Percentiles rank a stretch among this genome's conserved stretches.
Evolutionary conservation across 148 eudicot species (phyloP).

Genomic region (Nyssa sinensis): DNA sequence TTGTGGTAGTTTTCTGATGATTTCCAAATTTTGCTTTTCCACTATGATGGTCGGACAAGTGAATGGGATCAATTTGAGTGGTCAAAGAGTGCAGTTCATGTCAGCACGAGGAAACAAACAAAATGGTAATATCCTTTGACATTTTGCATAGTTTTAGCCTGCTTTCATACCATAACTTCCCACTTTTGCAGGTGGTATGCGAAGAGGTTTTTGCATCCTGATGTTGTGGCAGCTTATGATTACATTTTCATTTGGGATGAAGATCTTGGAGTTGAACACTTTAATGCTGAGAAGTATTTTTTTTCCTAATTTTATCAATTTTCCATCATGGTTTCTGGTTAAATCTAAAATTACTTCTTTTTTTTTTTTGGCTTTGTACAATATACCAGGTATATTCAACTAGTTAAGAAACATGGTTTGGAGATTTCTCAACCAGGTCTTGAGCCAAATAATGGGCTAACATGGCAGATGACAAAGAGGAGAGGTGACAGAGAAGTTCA

Average conservation of each 20-base stretch:
- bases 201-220: slow-evolving; percentile 73
- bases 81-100: slow-evolving; percentile 81
- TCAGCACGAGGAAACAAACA: slow-evolving; percentile 36
- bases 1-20: slow-evolving; percentile 76
- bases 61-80: slow-evolving; percentile 95
- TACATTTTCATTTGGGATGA: slow-evolving; percentile 81
- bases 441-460: slow-evolving; percentile 77
- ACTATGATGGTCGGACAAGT: slow-evolving; percentile 80
- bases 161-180: not conserved
- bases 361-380: not conserved
- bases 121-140: slow-evolving; percentile 30
- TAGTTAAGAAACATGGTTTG: slow-evolving; percentile 76
- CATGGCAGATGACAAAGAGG: slow-evolving; percentile 88
- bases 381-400: slow-evolving; percentile 51
- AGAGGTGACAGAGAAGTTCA: slow-evolving; percentile 85
- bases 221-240: slow-evolving; percentile 67
- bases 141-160: not conserved
- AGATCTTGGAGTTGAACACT: slow-evolving; percentile 81
- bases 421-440: slow-evolving; percentile 91
- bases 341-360: not conserved
- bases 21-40: slow-evolving; percentile 88
- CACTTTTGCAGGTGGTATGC: slow-evolving; percentile 73
- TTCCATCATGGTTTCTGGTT: not conserved
- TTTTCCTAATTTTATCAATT: not conserved
- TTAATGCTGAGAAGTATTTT: slow-evolving; percentile 60